Base-by-base conservation (phyloP, 345 rosid species). In the Euphorbia peplus region DNA sequence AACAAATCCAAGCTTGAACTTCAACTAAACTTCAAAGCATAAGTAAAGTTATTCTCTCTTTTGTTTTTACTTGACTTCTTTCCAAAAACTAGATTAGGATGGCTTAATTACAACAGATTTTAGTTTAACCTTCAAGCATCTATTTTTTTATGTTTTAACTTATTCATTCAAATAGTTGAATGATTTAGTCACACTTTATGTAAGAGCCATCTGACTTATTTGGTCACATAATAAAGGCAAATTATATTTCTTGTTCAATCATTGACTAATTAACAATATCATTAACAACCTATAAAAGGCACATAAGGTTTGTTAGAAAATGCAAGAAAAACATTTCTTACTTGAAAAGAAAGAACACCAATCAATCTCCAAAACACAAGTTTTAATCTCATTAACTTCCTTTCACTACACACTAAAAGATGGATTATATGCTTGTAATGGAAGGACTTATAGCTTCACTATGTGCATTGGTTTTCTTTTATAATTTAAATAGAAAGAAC, bases 341-440 rank as follows among this genome's bases (percentile, higher is more conserved):
- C 37, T 32, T 32, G 37, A 32, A n/a, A n/a, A n/a, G n/a, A n/a
- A n/a, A n/a, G n/a, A n/a, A n/a, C n/a, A n/a, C n/a, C n/a, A n/a
- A 8, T 56, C 18, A 56, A 3, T 25, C 26, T 5, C 37, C 13
- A 25, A 2, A 55, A 29, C 18, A 24, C 26, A 28, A 55, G 30
- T 25, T 32, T 32, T 32, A 2, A 32, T 32, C 37, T 32, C 37
- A 32, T 55, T 16, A n/a, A n/a, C n/a, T n/a, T 1, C 7, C 29
- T 55, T 55, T 10, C 59, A 26, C 35, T 13, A 26, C n/a, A 14
- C 29, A 0, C n/a, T 47, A 15, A 1, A 59, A 18, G 5, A 59
- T 59, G 63, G 63, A 60, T n/a, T 60, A 32, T 4, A 32, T 32
- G 64, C 64, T 60, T 60, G 37, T n/a, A 57, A 57, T 55, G 15